Conservation (phyloP, 352 stramenopile species). For the Pythium rhizo-oryzae region DNA sequence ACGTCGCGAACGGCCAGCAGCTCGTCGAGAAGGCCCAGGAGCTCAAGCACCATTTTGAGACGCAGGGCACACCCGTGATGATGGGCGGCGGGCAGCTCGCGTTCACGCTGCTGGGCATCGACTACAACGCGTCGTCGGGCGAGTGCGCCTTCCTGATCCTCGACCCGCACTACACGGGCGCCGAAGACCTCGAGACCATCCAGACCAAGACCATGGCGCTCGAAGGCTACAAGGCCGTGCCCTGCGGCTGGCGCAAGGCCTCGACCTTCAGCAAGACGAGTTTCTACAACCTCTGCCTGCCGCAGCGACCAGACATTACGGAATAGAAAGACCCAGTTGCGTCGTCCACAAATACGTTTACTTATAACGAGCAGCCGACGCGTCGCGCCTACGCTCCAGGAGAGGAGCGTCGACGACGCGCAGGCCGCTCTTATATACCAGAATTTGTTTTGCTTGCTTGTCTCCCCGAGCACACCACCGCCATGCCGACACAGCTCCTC, state of each 20-base stretch:
- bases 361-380: conserved; percentile 5
- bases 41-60: conserved; percentile 76
- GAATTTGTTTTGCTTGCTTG: conserved; percentile 7
- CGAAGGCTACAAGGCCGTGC: conserved; percentile 77
- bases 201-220: conserved; percentile 59
- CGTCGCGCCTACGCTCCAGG: no score
- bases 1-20: conserved; percentile 54
- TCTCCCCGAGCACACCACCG: conserved; percentile 9
- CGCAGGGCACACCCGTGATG: conserved; percentile 85
- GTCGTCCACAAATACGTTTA: conserved; percentile 13
- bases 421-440: not conserved
- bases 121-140: conserved; percentile 59
- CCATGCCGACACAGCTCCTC: conserved; percentile 6
- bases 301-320: conserved; percentile 46
- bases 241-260: conserved; percentile 69
- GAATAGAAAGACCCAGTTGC: not conserved
- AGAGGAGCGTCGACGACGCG: not conserved
- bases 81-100: conserved; percentile 82
- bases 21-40: conserved; percentile 66
- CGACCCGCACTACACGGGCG: conserved; percentile 80
- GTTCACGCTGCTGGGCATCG: conserved; percentile 82
- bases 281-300: conserved; percentile 83
- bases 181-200: conserved; percentile 68
- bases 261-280: conserved; percentile 56
- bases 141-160: conserved; percentile 81